Percentiles rank a stretch among this genome's conserved stretches.
phyloP scores from a whole-genome alignment of 2,329 filamentous ascomycete genomes.

The Claviceps humidiphila region DNA sequence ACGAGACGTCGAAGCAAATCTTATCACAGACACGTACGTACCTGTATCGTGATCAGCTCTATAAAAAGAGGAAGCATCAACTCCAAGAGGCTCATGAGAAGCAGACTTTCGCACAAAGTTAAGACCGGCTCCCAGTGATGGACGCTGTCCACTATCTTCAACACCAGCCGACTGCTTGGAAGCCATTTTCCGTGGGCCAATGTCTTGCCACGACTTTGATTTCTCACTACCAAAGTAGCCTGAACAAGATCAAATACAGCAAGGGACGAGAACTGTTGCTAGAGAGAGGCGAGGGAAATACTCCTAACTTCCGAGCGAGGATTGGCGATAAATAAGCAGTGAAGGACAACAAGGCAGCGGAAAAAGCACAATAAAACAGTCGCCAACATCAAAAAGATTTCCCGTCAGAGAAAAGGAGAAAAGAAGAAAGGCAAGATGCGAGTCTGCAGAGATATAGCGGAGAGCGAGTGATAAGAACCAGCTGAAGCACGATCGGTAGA shows the following conservation, averaged over 20 bases:
- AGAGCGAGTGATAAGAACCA: not conserved
- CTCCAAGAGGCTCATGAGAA: conserved; percentile 8
- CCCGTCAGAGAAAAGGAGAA: too few species aligned
- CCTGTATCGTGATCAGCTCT: conserved; percentile 1
- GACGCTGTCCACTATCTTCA: not conserved
- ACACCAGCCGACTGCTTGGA: not conserved
- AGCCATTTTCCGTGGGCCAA: not conserved
- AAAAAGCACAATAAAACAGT: not conserved
- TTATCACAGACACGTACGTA: not conserved
- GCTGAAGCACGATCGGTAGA: not conserved
- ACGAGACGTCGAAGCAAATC: not conserved
- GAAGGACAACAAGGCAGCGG: not conserved
- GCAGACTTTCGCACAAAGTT: conserved; percentile 6
- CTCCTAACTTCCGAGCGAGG: not conserved
- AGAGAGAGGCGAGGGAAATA: not conserved
- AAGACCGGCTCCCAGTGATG: conserved; percentile 3
- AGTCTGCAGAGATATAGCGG: not conserved
- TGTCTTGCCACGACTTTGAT: not conserved
- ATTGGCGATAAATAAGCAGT: not conserved
- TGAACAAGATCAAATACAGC: not conserved
- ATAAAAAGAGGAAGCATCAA: conserved; percentile 3
- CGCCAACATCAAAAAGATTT: not conserved
- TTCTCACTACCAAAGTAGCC: not conserved
- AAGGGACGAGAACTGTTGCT: not conserved
- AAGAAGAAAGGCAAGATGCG: not conserved